Percentiles rank a stretch among this genome's conserved stretches.
Conservation (phyloP, 768 basidiomycete genomes). For the Exsudoporus frostii region DNA sequence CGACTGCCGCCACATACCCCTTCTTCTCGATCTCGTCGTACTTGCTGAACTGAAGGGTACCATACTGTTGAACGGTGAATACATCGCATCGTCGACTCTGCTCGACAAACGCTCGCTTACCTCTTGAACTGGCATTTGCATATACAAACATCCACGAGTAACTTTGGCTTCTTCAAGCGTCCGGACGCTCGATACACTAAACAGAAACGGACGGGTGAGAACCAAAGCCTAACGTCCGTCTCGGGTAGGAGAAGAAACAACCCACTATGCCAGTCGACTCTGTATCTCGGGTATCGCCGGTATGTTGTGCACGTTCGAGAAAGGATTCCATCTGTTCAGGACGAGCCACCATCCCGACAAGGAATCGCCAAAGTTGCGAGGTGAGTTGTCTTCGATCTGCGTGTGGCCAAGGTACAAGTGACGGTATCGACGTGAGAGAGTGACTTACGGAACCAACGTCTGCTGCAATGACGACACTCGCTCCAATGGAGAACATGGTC, state of each 20-base stretch:
- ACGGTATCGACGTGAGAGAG: not conserved
- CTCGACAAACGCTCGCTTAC: conserved; percentile 38
- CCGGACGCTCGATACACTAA: conserved; percentile 90
- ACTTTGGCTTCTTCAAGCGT: conserved; percentile 95
- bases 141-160: conserved; percentile 83
- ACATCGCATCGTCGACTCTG: not conserved
- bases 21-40: conserved; percentile 85
- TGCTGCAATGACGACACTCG: conserved; percentile 84
- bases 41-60: conserved; percentile 86
- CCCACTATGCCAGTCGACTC: conserved; percentile 91
- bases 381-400: conserved; percentile 88
- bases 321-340: conserved; percentile 90
- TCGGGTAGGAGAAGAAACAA: conserved; percentile 8
- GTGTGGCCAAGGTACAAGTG: not conserved
- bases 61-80: conserved; percentile 53
- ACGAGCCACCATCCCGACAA: conserved; percentile 96
- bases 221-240: not conserved
- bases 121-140: conserved; percentile 93
- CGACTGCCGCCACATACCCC: conserved; percentile 72
- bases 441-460: conserved; percentile 84
- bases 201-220: conserved; percentile 2
- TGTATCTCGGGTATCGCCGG: conserved; percentile 94
- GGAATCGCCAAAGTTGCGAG: conserved; percentile 90
- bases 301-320: conserved; percentile 69
- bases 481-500: conserved; percentile 90